phyloP scores from a whole-genome alignment of 2,329 filamentous ascomycete species.

The Phialophora expanda region DNA sequence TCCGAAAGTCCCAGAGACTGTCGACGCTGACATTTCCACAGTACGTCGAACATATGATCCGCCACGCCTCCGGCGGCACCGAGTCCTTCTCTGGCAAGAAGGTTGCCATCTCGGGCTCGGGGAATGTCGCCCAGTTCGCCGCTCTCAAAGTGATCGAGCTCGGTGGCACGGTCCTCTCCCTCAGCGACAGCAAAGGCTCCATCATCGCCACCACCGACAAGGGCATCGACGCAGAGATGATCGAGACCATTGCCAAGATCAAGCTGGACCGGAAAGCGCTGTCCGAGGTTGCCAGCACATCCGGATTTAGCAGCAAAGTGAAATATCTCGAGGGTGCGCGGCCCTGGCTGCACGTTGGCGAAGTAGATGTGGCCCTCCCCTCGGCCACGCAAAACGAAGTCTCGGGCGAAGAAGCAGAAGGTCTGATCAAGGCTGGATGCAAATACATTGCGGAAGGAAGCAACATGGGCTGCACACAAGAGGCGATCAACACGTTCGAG shows the following conservation, averaged over 20 bases:
- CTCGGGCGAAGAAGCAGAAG: constrained; percentile 84
- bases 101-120: constrained; percentile 93
- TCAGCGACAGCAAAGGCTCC: constrained; percentile 89
- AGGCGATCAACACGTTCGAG: constrained; percentile 93
- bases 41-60: constrained; percentile 94
- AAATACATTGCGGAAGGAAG: constrained; percentile 93
- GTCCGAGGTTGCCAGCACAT: constrained; percentile 68
- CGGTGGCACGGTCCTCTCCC: constrained; percentile 86
- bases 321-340: constrained; percentile 85
- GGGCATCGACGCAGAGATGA: constrained; percentile 77
- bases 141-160: constrained; percentile 97
- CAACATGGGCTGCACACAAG: constrained; percentile 99
- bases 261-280: constrained; percentile 88
- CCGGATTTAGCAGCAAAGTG: constrained; percentile 68
- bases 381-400: constrained; percentile 98
- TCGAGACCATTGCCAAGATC: constrained; percentile 78
- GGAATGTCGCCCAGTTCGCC: constrained; percentile 97
- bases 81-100: constrained; percentile 88
- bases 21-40: constrained; percentile 39
- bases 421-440: constrained; percentile 74
- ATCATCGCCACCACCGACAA: constrained; percentile 74
- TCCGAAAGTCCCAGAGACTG: not conserved
- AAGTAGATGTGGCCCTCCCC: constrained; percentile 89
- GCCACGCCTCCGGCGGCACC: constrained; percentile 76
- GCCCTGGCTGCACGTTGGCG: constrained; percentile 88